These are phyloP conservation scores for Colletotrichum sp. DNA, from an alignment of 2,329 filamentous ascomycete genomes.

Conservation along the genomic window DNA sequence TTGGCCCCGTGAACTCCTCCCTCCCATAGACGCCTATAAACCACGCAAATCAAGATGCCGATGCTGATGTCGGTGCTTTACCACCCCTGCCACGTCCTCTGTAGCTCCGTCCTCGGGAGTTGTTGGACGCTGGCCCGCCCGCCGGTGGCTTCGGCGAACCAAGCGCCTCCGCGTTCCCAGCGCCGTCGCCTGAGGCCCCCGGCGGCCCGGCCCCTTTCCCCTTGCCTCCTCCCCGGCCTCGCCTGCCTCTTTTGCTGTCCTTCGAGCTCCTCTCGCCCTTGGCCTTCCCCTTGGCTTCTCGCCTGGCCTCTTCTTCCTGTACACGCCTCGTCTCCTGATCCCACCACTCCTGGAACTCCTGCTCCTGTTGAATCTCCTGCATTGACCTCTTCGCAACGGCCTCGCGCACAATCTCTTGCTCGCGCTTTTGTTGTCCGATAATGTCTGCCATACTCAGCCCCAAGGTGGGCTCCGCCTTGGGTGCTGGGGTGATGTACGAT, in stretches of 20 bases:
- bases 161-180: neutral
- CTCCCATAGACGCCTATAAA: neutral
- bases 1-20: neutral
- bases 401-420: conserved; percentile 83
- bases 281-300: conserved; percentile 46
- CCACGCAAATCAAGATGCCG: neutral
- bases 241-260: conserved; percentile 10
- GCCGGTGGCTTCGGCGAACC: neutral
- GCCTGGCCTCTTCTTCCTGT: conserved; percentile 64
- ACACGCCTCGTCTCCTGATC: conserved; percentile 80
- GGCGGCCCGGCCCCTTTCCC: neutral
- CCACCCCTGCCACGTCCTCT: conserved; percentile 15
- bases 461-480: conserved; percentile 66
- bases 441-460: conserved; percentile 87
- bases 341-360: conserved; percentile 98
- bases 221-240: conserved; percentile 29
- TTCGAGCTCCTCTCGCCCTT: conserved; percentile 40
- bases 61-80: neutral
- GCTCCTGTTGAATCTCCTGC: conserved; percentile 95
- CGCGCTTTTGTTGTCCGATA: conserved; percentile 82
- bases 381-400: conserved; percentile 87
- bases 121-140: neutral
- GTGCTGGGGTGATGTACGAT: conserved; percentile 61
- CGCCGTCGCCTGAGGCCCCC: neutral
- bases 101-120: neutral